phyloP scores from a whole-genome alignment of 768 basidiomycete species.

The Leccinellum luteum region DNA sequence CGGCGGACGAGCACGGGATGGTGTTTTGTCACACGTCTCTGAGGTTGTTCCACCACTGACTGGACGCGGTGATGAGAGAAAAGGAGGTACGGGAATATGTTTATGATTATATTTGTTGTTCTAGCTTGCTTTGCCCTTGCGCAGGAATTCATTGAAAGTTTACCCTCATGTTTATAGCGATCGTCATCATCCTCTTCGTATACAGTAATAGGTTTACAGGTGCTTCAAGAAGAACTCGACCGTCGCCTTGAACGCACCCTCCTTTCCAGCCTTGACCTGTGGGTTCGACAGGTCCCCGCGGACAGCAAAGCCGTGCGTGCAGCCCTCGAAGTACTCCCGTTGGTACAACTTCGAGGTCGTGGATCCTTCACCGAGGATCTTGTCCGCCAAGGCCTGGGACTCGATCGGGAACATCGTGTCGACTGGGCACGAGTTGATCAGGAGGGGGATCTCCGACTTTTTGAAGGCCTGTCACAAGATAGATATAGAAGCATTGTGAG shows the following conservation, averaged over 20 bases:
- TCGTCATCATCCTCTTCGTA: not conserved
- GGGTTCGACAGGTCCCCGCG: slow-evolving; percentile 48
- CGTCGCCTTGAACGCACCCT: slow-evolving; percentile 48
- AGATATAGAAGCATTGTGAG: not conserved
- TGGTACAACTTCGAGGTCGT: slow-evolving; percentile 42
- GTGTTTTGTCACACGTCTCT: slow-evolving; percentile 89
- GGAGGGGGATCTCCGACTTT: slow-evolving; percentile 49
- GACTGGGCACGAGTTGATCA: slow-evolving; percentile 63
- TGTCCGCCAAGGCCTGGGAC: slow-evolving; percentile 43
- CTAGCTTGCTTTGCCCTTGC: not conserved
- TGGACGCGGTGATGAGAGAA: slow-evolving; percentile 1
- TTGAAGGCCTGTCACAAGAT: slow-evolving; percentile 44
- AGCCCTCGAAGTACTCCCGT: slow-evolving; percentile 33
- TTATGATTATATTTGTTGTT: not conserved
- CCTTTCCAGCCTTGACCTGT: slow-evolving; percentile 57
- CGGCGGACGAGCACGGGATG: slow-evolving; percentile 89
- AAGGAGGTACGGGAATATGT: not conserved
- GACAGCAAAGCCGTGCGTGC: slow-evolving; percentile 55
- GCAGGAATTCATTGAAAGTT: not conserved
- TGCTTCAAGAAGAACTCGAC: slow-evolving; percentile 52
- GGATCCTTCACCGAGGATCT: slow-evolving; percentile 45
- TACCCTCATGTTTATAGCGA: not conserved
- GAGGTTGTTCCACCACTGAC: slow-evolving; percentile 85
- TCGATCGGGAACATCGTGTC: slow-evolving; percentile 52
- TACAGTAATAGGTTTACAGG: slow-evolving; percentile 12